Conservation (phyloP, 108 stramenopile species). For the Pseudonitzschia multistriata region DNA sequence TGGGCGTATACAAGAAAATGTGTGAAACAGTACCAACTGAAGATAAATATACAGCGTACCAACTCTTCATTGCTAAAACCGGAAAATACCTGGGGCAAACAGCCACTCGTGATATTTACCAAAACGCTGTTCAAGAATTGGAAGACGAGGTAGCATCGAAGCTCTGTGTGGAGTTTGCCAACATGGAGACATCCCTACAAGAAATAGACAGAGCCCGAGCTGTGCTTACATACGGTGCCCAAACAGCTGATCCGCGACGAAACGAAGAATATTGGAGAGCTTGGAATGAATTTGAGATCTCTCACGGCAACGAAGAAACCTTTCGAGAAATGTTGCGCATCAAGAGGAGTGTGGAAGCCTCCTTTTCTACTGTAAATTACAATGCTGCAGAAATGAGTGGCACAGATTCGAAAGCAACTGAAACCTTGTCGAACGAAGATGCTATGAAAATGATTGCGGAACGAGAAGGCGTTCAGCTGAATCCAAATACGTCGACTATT, state of each 20-base stretch:
- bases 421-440: slow-evolving; percentile 70
- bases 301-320: slow-evolving; percentile 97
- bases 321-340: slow-evolving; percentile 96
- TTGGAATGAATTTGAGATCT: slow-evolving; percentile 98
- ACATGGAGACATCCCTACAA: slow-evolving; percentile 89
- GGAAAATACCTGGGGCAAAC: slow-evolving; percentile 86
- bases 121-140: slow-evolving; percentile 88
- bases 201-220: slow-evolving; percentile 96
- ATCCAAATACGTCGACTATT: slow-evolving; percentile 28
- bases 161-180: slow-evolving; percentile 92
- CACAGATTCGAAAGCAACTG: slow-evolving; percentile 41
- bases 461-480: slow-evolving; percentile 65
- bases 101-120: slow-evolving; percentile 88
- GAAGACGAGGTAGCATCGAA: slow-evolving; percentile 71
- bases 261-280: slow-evolving; percentile 88
- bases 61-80: slow-evolving; percentile 89
- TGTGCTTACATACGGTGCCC: slow-evolving; percentile 86
- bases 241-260: slow-evolving; percentile 92
- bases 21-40: slow-evolving; percentile 78
- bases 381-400: slow-evolving; percentile 84
- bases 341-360: slow-evolving; percentile 90
- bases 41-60: slow-evolving; percentile 86
- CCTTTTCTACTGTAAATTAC: slow-evolving; percentile 91
- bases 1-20: slow-evolving; percentile 88
- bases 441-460: slow-evolving; percentile 83